Evolutionary conservation across 2,329 filamentous ascomycete species (phyloP), one percentile per base, ranked within the genome.

Genomic region (Aspergillus aculeatus): DNA sequence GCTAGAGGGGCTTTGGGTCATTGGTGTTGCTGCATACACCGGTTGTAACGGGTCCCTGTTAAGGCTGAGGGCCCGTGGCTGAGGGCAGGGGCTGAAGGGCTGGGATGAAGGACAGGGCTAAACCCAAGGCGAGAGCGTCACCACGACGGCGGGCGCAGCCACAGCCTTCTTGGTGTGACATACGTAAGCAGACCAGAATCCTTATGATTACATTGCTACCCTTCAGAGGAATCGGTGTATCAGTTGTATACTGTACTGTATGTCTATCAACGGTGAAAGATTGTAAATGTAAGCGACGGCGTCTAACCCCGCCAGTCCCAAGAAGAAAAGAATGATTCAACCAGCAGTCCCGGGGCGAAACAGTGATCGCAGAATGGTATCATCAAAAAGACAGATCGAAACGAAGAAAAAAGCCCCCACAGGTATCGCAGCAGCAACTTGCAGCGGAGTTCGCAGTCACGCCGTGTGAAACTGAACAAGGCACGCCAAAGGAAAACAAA

Each of bases 311-410:
- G 16, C 35, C 38, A 41, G 3, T 2, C 14, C 38, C 3, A 5
- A 14, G 31, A 47, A 54, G 10, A 55, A 68, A 65, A 19, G 63
- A 67, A 58, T n/a, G 62, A 66, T 65, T 66, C 57, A 67, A 62
- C 64, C 63, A 65, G 59, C 58, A 58, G 57, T 31, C 16, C 60
- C 48, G 57, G 58, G 55, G 59, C 62, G 56, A 49, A 56, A 57
- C 61, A 67, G 41, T 53, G 52, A 54, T 59, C 71, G 71, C 71
- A 66, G 68, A 72, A 74, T 74, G 72, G 72, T 74, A 74, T 74
- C 72, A 73, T 71, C 38, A 41, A 41, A 62, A 72, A 72, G 71
- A 56, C 59, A 65, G 61, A 65, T 58, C 24, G 57, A 65, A 56
- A 54, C 48, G 67, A 72, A 41, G 16, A 41, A 41, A 62, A 72